Evolutionary conservation across 805 yeast genomes (phyloP).

Genomic region (Maudiozyma bulderi): DNA sequence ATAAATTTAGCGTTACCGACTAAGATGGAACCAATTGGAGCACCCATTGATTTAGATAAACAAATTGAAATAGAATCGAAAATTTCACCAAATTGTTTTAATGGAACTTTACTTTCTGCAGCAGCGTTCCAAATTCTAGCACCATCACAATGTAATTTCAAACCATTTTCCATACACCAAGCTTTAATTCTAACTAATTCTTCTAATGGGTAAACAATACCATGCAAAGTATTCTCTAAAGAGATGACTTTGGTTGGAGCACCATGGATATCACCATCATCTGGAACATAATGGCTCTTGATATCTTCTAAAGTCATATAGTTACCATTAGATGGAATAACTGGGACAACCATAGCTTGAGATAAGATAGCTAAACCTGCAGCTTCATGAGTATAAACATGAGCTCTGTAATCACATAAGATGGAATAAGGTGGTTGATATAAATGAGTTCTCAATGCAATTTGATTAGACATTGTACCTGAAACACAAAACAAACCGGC

Average conservation of each 20-base stretch:
- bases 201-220: constrained; percentile 68
- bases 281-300: constrained; percentile 46
- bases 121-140: constrained; percentile 92
- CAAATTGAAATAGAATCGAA: constrained; percentile 87
- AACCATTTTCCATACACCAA: constrained; percentile 52
- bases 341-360: constrained; percentile 85
- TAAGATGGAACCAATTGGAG: constrained; percentile 84
- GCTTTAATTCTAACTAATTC: constrained; percentile 62
- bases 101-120: constrained; percentile 51
- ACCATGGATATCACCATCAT: constrained; percentile 74
- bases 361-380: constrained; percentile 85
- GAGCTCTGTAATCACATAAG: constrained; percentile 78
- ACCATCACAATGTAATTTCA: constrained; percentile 79
- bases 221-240: constrained; percentile 83
- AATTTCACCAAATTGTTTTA: constrained; percentile 59
- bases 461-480: constrained; percentile 86
- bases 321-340: constrained; percentile 64
- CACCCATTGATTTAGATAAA: constrained; percentile 82
- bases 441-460: constrained; percentile 68
- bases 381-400: constrained; percentile 76
- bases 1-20: constrained; percentile 58
- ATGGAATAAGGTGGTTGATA: constrained; percentile 72
- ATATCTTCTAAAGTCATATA: constrained; percentile 78
- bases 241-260: constrained; percentile 84
- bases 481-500: constrained; percentile 78